Evolutionary conservation across 2,329 filamentous ascomycete genomes (phyloP), one percentile per base, ranked within the genome.

Genomic region (Alternaria triticina): DNA sequence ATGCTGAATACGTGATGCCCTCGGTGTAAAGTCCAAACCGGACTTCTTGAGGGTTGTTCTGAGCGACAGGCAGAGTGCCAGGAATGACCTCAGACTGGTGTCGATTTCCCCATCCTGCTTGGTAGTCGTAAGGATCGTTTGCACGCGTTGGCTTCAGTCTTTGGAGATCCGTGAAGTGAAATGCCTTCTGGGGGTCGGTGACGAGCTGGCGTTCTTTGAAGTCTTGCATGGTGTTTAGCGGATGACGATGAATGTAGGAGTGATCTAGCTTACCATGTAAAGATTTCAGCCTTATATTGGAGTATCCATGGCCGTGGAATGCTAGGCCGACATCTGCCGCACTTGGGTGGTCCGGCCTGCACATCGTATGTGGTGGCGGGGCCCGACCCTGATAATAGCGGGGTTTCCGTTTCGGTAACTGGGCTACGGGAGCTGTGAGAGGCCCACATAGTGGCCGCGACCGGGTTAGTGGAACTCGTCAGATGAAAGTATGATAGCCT

Each of bases 1-100:
- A 84, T 12, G 81, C 78, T 17, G 78, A 80, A 46, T 81, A 81
- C 15, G 81, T 84, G 65, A 84, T 82, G 17, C 80, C 79, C 65
- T 84, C 82, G 1, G 81, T 81, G 64, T 83, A 84, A 3, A 84
- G 73, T 8, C 82, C 82, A 63, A 83, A 83, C 22, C 81, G 73
- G 13, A 77, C 74, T 62, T 79, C 79, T 36, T 83, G 81, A 2
- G 82, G 82, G 36, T 74, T 82, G 66, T 82, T 82, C 63, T 82
- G 80, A 4, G 77, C 81, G 27, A 79, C 76, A 15, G 81, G 81
- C 9, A 83, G 61, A 9, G 81, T 81, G 0, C 81, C 81, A 6
- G 81, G 81, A 44, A 83, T 82, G 4, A 81, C 76, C 64, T 83
- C 81, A 8, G 77, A 80, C 54, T 77, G 71, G 55, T 82, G 79